Conservation (phyloP, 2,329 filamentous ascomycete species). For the Byssochlamys sp. region DNA sequence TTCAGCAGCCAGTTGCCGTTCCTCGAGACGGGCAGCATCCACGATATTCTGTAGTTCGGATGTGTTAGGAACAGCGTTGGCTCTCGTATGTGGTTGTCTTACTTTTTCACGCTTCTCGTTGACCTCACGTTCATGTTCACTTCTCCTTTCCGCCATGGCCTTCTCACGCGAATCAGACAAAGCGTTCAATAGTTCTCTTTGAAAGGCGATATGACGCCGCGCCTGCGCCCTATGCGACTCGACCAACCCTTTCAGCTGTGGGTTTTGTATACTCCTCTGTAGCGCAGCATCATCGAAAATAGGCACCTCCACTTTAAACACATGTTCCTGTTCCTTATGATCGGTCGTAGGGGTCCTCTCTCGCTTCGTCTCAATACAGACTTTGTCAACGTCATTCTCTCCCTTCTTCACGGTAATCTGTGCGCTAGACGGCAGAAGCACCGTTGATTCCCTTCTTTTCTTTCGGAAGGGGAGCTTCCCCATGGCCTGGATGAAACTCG, state of each 20-base stretch:
- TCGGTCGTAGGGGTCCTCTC: conserved; percentile 2
- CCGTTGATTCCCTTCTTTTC: conserved; percentile 20
- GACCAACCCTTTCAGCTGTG: conserved; percentile 20
- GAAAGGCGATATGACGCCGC: conserved; percentile 25
- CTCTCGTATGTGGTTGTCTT: conserved; percentile 1
- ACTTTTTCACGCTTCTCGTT: conserved; percentile 32
- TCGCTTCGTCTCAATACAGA: conserved; percentile 19
- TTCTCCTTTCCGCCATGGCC: conserved; percentile 19
- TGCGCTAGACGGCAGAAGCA: conserved; percentile 19
- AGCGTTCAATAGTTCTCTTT: conserved; percentile 20
- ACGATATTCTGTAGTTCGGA: conserved; percentile 23
- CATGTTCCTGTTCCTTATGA: conserved; percentile 10
- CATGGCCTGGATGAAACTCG: conserved; percentile 25
- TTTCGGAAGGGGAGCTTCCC: conserved; percentile 28
- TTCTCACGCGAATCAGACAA: conserved; percentile 22
- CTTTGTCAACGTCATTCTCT: conserved; percentile 24
- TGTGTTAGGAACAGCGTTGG: neutral
- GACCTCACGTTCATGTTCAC: conserved; percentile 22
- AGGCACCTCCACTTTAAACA: conserved; percentile 23
- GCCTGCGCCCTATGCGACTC: conserved; percentile 21
- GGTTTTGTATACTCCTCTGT: conserved; percentile 25
- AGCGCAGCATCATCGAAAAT: conserved; percentile 26
- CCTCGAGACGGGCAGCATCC: conserved; percentile 30
- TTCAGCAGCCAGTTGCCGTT: conserved; percentile 35
- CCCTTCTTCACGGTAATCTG: conserved; percentile 18